Conservation (phyloP, 176 grass and related monocot genomes). For the Zea luxurians region DNA sequence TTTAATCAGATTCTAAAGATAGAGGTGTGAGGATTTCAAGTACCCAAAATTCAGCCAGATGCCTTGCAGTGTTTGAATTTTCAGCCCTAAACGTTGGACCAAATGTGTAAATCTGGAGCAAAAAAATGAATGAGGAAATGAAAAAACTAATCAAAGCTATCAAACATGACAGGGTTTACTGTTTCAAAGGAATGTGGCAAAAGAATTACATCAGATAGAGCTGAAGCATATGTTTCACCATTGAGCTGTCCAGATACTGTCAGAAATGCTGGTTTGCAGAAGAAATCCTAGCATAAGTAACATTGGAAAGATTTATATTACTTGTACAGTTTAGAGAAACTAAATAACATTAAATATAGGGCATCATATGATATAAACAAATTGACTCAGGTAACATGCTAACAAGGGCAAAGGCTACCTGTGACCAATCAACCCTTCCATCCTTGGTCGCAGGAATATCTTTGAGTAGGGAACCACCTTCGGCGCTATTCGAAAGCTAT, state of each 20-base stretch:
- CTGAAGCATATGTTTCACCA: slow-evolving; percentile 91
- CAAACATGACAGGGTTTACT: slow-evolving; percentile 31
- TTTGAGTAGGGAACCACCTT: slow-evolving; percentile 62
- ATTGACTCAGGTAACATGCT: slow-evolving; percentile 19
- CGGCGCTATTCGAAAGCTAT: slow-evolving; percentile 76
- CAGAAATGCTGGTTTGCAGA: slow-evolving; percentile 98
- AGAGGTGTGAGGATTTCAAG: slow-evolving; percentile 36
- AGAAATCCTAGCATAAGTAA: slow-evolving; percentile 76
- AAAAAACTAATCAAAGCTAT: slow-evolving; percentile 29
- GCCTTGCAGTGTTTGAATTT: slow-evolving; percentile 99
- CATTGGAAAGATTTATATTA: slow-evolving; percentile 28
- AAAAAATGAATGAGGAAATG: slow-evolving; percentile 34
- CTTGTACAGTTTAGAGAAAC: slow-evolving; percentile 24
- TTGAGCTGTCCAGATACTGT: slow-evolving; percentile 96
- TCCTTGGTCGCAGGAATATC: slow-evolving; percentile 84
- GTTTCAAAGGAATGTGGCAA: slow-evolving; percentile 36
- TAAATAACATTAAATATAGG: slow-evolving; percentile 6
- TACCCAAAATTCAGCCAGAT: slow-evolving; percentile 99
- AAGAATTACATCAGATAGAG: slow-evolving; percentile 84
- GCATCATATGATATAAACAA: slow-evolving; percentile 8
- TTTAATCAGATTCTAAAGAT: slow-evolving; percentile 26
- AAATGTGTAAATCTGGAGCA: slow-evolving; percentile 86
- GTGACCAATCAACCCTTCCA: slow-evolving; percentile 94
- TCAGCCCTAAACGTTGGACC: slow-evolving; percentile 98
- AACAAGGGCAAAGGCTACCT: slow-evolving; percentile 51